Evolutionary conservation across 371 early-diverging fungal species (phyloP).

Genomic region (Haplosporangium sp.): DNA sequence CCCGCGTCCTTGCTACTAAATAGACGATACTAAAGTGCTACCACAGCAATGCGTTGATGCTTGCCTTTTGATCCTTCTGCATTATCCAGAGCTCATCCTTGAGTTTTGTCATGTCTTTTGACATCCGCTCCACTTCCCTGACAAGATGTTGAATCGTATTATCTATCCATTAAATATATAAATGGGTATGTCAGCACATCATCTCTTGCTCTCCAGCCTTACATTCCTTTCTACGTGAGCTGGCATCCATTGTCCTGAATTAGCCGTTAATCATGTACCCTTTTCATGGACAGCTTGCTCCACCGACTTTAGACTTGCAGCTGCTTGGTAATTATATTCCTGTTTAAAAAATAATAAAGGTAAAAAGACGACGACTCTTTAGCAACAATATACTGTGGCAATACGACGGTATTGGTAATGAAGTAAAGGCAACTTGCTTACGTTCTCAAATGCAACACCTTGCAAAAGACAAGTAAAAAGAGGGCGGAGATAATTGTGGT

Average conservation of each 20-base stretch:
- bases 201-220: not conserved
- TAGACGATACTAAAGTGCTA: not conserved
- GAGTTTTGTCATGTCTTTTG: constrained; percentile 44
- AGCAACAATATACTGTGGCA: not conserved
- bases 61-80: constrained; percentile 51
- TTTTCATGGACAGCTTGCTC: constrained; percentile 54
- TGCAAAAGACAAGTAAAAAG: constrained; percentile 11
- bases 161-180: constrained; percentile 13
- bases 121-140: constrained; percentile 47
- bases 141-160: constrained; percentile 54
- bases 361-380: not conserved
- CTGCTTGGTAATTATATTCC: constrained; percentile 50
- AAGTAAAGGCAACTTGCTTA: constrained; percentile 33
- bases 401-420: not conserved
- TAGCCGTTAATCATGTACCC: constrained; percentile 19
- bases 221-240: not conserved
- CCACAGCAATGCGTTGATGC: not conserved
- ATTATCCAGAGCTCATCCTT: constrained; percentile 52
- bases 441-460: constrained; percentile 75
- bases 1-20: not conserved
- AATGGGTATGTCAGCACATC: not conserved
- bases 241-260: not conserved
- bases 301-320: constrained; percentile 47
- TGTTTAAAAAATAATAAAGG: constrained; percentile 11
- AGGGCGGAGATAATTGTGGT: not conserved